phyloP scores from a whole-genome alignment of 371 early-diverging fungal genomes.

The Mucor racemosus region DNA sequence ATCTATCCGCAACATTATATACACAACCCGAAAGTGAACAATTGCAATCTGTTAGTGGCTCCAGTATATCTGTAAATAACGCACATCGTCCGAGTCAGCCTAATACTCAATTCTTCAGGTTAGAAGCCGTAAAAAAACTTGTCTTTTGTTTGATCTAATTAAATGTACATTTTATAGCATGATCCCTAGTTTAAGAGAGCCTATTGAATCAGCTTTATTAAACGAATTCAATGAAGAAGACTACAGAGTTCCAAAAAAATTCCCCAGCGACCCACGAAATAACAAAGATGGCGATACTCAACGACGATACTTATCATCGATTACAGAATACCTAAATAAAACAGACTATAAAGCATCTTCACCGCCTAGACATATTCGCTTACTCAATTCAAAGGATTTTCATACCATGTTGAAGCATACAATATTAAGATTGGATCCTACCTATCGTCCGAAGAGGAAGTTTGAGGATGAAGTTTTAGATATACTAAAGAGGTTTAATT shows the following conservation, averaged over 20 bases:
- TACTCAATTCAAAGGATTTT: not conserved
- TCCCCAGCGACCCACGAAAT: not conserved
- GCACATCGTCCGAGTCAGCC: too few species aligned
- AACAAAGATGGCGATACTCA: constrained; percentile 3
- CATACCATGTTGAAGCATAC: constrained; percentile 6
- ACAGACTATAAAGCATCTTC: not conserved
- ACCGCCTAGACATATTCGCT: not conserved
- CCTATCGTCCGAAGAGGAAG: not conserved
- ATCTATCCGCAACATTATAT: not conserved
- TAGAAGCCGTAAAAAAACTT: too few species aligned
- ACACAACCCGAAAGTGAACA: not conserved
- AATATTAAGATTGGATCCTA: not conserved
- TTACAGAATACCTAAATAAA: constrained; percentile 6
- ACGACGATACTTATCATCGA: not conserved
- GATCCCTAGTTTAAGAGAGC: not conserved
- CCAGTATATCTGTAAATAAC: too few species aligned
- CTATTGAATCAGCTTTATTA: not conserved
- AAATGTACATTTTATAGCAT: not conserved
- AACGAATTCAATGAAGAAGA: not conserved
- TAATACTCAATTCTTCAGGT: too few species aligned
- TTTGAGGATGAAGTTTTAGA: constrained; percentile 17
- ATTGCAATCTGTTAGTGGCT: too few species aligned
- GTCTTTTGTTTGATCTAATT: not conserved
- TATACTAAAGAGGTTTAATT: not conserved
- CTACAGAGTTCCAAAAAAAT: not conserved